phyloP scores from a whole-genome alignment of 208 protist species.

The Leishmania turanica region DNA sequence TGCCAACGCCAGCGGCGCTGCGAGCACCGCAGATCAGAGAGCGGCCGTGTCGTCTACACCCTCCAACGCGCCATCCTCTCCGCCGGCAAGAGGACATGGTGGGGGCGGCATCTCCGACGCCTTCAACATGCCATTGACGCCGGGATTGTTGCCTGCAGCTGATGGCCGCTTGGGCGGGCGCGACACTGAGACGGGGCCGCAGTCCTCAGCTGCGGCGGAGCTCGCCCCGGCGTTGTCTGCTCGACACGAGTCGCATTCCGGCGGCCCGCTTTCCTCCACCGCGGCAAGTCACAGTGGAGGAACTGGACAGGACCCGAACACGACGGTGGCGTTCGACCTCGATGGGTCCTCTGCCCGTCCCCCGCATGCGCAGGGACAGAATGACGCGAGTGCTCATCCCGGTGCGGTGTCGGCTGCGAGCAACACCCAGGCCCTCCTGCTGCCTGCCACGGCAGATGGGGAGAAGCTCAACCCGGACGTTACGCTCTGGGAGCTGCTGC shows the following conservation, averaged over 20 bases:
- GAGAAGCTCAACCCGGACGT: constrained; percentile 15
- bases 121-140: constrained; percentile 25
- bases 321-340: constrained; percentile 12
- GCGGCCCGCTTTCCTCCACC: neutral
- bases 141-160: constrained; percentile 17
- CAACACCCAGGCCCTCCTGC: neutral
- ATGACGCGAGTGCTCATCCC: neutral
- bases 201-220: neutral
- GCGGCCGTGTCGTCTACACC: neutral
- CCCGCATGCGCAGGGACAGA: neutral
- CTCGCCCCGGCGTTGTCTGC: neutral
- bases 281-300: neutral
- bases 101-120: constrained; percentile 1
- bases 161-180: neutral
- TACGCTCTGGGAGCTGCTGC: constrained; percentile 28
- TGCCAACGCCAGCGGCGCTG: neutral
- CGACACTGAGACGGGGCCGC: neutral
- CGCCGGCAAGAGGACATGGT: neutral
- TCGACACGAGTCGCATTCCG: neutral
- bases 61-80: neutral
- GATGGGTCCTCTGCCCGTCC: neutral
- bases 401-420: neutral
- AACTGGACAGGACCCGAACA: constrained; percentile 9
- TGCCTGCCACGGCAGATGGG: constrained; percentile 14
- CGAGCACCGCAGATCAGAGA: neutral